Conservation (phyloP, 306 rosid genomes). For the Sesbania bispinosa region DNA sequence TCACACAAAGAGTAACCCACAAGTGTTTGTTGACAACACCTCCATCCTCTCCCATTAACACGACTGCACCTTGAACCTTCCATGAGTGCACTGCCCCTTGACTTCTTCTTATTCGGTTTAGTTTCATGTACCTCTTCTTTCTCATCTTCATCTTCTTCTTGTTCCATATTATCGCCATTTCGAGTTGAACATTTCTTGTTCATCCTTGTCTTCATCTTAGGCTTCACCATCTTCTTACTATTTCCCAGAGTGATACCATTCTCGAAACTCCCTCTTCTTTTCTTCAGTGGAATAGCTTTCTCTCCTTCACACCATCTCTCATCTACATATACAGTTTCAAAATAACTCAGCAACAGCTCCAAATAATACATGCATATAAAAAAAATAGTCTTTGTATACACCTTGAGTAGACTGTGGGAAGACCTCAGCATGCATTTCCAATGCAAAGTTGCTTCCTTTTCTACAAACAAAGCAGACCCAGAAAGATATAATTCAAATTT, state of each 20-base stretch:
- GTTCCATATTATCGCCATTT: not conserved
- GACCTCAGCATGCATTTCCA: slow-evolving; percentile 29
- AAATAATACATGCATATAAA: no score
- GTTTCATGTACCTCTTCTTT: not conserved
- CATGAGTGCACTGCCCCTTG: slow-evolving; percentile 54
- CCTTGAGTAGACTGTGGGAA: slow-evolving; percentile 46
- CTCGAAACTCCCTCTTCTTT: slow-evolving; percentile 55
- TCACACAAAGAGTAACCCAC: slow-evolving; percentile 97
- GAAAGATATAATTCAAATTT: slow-evolving; percentile 28
- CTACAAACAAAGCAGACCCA: slow-evolving; percentile 45
- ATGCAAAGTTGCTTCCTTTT: slow-evolving; percentile 40
- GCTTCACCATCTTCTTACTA: slow-evolving; percentile 25
- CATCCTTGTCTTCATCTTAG: no score
- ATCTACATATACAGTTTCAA: no score
- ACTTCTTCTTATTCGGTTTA: slow-evolving; percentile 33
- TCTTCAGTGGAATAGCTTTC: slow-evolving; percentile 70
- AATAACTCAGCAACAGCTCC: no score
- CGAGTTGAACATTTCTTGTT: slow-evolving; percentile 41
- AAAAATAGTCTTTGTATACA: not conserved
- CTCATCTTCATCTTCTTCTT: not conserved
- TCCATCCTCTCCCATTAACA: slow-evolving; percentile 98
- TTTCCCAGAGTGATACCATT: not conserved
- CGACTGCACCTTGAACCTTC: slow-evolving; percentile 99
- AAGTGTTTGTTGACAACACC: slow-evolving; percentile 89
- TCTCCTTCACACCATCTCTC: slow-evolving; percentile 71